phyloP scores from a whole-genome alignment of 345 rosid species.

The Triadica sebifera region DNA sequence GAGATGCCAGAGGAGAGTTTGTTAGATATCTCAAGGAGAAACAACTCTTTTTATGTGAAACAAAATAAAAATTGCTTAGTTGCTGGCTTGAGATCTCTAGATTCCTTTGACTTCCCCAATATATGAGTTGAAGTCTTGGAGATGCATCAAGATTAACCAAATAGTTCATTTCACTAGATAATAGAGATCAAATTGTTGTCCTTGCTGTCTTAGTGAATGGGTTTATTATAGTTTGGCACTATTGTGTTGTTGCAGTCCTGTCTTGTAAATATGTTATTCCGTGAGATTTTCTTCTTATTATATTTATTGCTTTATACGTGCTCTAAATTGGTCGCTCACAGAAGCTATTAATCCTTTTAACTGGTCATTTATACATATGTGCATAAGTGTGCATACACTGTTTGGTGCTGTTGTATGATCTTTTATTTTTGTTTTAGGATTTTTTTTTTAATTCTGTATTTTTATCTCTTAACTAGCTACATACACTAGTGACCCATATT shows the following conservation, averaged over 20 bases:
- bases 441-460: background rate
- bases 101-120: too few relatives aligned
- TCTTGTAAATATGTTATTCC: background rate
- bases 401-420: background rate
- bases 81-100: background rate
- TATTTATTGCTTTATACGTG: background rate
- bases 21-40: background rate
- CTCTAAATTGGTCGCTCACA: background rate
- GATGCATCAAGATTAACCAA: too few relatives aligned
- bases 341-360: background rate
- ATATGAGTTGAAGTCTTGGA: too few relatives aligned
- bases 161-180: too few relatives aligned
- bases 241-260: background rate
- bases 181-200: background rate
- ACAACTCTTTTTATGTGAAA: background rate
- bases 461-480: too few relatives aligned
- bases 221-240: background rate
- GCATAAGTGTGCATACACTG: background rate
- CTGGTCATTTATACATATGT: background rate
- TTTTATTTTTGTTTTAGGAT: background rate
- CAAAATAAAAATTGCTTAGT: background rate
- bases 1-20: background rate
- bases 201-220: background rate
- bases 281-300: background rate
- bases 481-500: background rate